Evolutionary conservation across 345 rosid genomes (phyloP).

Genomic region (Rhodamnia argentea): DNA sequence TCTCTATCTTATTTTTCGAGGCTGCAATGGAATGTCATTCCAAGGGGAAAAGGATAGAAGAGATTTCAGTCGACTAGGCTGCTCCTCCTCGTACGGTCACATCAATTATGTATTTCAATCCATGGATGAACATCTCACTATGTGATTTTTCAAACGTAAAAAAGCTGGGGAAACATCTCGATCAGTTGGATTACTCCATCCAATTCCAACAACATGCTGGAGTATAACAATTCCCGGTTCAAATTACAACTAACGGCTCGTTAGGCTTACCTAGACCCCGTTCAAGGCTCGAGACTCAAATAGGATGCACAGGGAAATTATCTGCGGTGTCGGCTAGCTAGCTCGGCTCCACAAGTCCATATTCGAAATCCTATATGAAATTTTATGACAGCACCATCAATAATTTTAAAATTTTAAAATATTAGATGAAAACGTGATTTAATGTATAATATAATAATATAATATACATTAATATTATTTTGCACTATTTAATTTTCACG

Average conservation of each 20-base stretch:
- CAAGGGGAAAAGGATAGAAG: neutral
- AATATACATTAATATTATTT: too few species aligned
- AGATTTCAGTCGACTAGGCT: neutral
- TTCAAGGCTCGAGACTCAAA: neutral
- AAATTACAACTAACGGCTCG: neutral
- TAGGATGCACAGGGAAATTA: neutral
- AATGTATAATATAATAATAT: too few species aligned
- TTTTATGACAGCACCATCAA: too few species aligned
- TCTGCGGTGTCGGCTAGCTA: fast-evolving
- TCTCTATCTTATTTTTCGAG: neutral
- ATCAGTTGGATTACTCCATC: neutral
- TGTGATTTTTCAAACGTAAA: neutral
- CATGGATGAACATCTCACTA: neutral
- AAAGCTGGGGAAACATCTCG: neutral
- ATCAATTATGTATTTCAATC: neutral
- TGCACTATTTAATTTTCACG: neutral
- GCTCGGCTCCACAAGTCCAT: too few species aligned
- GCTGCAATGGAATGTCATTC: neutral
- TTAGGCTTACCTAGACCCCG: neutral
- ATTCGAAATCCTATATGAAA: too few species aligned
- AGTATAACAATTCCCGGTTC: neutral
- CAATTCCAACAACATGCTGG: neutral
- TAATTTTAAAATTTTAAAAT: too few species aligned
- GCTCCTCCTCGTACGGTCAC: neutral
- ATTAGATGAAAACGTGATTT: too few species aligned